Evolutionary conservation across 2,329 filamentous ascomycete species (phyloP), one percentile per base, ranked within the genome.

Genomic region (Berkeleyomyces basicola): DNA sequence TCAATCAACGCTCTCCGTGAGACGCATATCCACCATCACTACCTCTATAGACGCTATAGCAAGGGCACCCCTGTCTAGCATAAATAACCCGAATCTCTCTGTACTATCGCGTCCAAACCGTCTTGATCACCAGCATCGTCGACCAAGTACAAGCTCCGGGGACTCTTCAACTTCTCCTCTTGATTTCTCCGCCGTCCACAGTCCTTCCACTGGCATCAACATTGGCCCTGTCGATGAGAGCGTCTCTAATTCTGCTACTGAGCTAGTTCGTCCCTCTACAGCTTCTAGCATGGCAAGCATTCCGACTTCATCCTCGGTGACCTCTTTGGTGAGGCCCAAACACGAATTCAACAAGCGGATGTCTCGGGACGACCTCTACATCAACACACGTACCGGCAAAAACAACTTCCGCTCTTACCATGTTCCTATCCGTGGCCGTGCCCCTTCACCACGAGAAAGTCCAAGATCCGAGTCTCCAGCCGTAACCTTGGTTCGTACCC

Each of bases 401-500:
- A 69, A 68, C 58, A 73, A 70, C 57, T 72, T 74, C 61, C 72
- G 69, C 61, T 70, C 74, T 37, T 75, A 75, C 60, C 75, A 76
- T 66, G 70, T 73, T 40, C 72, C 75, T 36, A 72, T 74, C 65
- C 73, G 73, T 65, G 73, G 72, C 61, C 73, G 74, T 65, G 68
- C 73, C 39, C 73, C 75, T 31, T 77, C 77, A 10, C 75, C 77
- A 16, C 74, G 77, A 58, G 69, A 72, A 62, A 76, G 74, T 66
- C 74, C 74, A 4, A 68, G 67, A 47, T 69, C 69, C 3, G 70
- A 70, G 49, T 67, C 71, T 49, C 70, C 71, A 31, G 69, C 70
- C 39, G 66, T 67, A 51, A 72, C 71, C 14, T 69, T 73, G 36
- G 69, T 73, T 31, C 72, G 74, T 66, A 72, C 75, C 64, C 70